Evolutionary conservation across 495 filamentous ascomycete genomes (phyloP).

Genomic region (Penicillium turbatum): DNA sequence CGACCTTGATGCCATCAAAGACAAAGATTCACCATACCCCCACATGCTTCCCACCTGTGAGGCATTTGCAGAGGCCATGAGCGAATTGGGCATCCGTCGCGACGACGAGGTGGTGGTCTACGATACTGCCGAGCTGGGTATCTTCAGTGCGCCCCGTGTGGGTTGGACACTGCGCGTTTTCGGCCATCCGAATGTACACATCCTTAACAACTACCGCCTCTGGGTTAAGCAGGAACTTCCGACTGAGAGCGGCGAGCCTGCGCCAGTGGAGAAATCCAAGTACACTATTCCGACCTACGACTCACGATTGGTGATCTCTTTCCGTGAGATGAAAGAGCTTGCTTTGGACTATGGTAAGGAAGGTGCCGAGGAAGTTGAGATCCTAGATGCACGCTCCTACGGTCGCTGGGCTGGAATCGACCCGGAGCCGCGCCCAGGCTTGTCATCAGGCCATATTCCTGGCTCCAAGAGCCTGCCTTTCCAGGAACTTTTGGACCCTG

Average conservation of each 20-base stretch:
- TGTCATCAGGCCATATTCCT: slow-evolving; percentile 91
- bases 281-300: slow-evolving; percentile 56
- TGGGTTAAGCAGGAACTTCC: slow-evolving; percentile 82
- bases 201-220: slow-evolving; percentile 89
- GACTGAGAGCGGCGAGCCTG: slow-evolving; percentile 71
- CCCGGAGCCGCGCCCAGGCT: slow-evolving; percentile 79
- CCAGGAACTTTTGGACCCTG: slow-evolving; percentile 71
- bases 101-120: slow-evolving; percentile 93
- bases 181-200: slow-evolving; percentile 82
- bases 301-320: slow-evolving; percentile 57
- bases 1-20: slow-evolving; percentile 86
- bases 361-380: slow-evolving; percentile 73
- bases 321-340: slow-evolving; percentile 74
- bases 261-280: slow-evolving; percentile 48
- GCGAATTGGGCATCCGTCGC: slow-evolving; percentile 72
- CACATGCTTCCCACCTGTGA: slow-evolving; percentile 90
- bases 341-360: slow-evolving; percentile 73
- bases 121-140: slow-evolving; percentile 79
- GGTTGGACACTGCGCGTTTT: slow-evolving; percentile 90
- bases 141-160: slow-evolving; percentile 90
- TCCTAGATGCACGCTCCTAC: slow-evolving; percentile 79
- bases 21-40: slow-evolving; percentile 81
- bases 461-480: slow-evolving; percentile 81
- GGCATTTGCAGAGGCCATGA: slow-evolving; percentile 83
- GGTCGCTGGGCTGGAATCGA: slow-evolving; percentile 79